These are phyloP conservation scores for Nymphaea colorata DNA, from an alignment of 164 flowering plant genomes.

Conservation along the genomic window DNA sequence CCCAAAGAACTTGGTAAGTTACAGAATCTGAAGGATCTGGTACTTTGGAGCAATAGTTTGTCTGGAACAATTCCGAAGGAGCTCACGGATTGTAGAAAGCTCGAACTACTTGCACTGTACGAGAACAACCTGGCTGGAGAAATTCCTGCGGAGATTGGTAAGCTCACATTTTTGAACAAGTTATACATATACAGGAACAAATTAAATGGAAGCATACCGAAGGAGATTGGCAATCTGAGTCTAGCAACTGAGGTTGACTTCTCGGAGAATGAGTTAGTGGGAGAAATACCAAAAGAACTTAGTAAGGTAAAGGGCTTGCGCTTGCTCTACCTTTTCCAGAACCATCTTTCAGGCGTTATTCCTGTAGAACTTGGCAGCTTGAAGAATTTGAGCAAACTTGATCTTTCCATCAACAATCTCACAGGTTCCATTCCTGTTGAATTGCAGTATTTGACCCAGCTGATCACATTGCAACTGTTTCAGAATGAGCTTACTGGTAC, in stretches of 20 bases:
- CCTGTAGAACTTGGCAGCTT: slow-evolving; percentile 43
- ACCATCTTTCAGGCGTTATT: slow-evolving; percentile 50
- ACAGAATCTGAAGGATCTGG: slow-evolving; percentile 28
- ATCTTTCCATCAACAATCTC: slow-evolving; percentile 55
- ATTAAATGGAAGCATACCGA: slow-evolving; percentile 62
- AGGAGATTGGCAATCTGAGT: slow-evolving; percentile 55
- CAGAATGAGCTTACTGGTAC: slow-evolving; percentile 41
- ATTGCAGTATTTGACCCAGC: slow-evolving; percentile 38
- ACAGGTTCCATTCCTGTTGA: slow-evolving; percentile 53
- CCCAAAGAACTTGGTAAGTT: slow-evolving; percentile 62
- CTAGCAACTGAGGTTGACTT: slow-evolving; percentile 51
- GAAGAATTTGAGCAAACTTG: slow-evolving; percentile 42
- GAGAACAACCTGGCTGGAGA: slow-evolving; percentile 42
- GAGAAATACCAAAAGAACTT: slow-evolving; percentile 54
- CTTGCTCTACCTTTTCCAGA: slow-evolving; percentile 48
- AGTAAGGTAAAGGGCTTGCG: slow-evolving; percentile 31
- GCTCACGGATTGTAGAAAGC: slow-evolving; percentile 44
- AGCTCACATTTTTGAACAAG: slow-evolving; percentile 29
- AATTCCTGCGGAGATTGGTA: slow-evolving; percentile 50
- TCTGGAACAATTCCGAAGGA: slow-evolving; percentile 58
- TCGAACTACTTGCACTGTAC: slow-evolving; percentile 50
- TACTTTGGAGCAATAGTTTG: slow-evolving; percentile 48
- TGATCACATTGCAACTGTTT: slow-evolving; percentile 54
- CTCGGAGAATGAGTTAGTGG: slow-evolving; percentile 51
- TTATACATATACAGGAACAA: slow-evolving; percentile 48